A percentile compares a stretch with the other conserved stretches of the same genome.
Conservation (phyloP, 1,284 basidiomycete genomes). For the Fomes fomentarius region DNA sequence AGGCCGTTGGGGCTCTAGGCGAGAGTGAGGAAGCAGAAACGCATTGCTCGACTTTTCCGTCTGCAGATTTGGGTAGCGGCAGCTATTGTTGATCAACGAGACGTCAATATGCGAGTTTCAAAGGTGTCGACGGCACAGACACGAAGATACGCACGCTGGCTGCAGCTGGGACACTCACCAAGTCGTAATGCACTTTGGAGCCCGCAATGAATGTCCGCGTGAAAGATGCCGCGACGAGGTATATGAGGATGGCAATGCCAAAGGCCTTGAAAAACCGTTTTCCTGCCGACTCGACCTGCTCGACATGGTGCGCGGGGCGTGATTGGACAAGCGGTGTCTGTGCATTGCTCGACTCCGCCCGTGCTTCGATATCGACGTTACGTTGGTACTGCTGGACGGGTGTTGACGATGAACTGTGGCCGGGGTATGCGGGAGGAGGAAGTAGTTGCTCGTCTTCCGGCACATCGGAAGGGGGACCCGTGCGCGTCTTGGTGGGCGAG, state of each 20-base stretch:
- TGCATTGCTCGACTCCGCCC: not conserved
- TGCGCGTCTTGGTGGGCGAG: constrained; percentile 24
- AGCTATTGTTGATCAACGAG: not conserved
- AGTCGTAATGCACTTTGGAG: constrained; percentile 2
- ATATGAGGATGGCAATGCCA: constrained; percentile 30
- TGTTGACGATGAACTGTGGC: constrained; percentile 4
- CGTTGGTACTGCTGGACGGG: not conserved
- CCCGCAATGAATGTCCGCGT: constrained; percentile 22
- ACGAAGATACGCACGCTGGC: too few species aligned
- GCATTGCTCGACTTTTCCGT: constrained; percentile 24
- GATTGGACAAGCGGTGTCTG: constrained; percentile 5
- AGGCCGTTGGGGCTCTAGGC: not conserved
- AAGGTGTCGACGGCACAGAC: not conserved
- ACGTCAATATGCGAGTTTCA: too few species aligned
- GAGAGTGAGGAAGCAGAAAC: not conserved
- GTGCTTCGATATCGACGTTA: constrained; percentile 8
- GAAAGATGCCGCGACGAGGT: constrained; percentile 24
- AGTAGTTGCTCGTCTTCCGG: constrained; percentile 9
- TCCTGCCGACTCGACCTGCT: constrained; percentile 20
- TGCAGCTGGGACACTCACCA: not conserved
- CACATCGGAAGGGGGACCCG: constrained; percentile 15
- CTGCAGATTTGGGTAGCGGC: constrained; percentile 1
- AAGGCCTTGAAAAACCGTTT: constrained; percentile 34
- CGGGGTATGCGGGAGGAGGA: constrained; percentile 29
- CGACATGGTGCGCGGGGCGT: not conserved